Evolutionary conservation across 2,329 filamentous ascomycete genomes (phyloP), one percentile per base, ranked within the genome.

Genomic region (Penicillium sp.): DNA sequence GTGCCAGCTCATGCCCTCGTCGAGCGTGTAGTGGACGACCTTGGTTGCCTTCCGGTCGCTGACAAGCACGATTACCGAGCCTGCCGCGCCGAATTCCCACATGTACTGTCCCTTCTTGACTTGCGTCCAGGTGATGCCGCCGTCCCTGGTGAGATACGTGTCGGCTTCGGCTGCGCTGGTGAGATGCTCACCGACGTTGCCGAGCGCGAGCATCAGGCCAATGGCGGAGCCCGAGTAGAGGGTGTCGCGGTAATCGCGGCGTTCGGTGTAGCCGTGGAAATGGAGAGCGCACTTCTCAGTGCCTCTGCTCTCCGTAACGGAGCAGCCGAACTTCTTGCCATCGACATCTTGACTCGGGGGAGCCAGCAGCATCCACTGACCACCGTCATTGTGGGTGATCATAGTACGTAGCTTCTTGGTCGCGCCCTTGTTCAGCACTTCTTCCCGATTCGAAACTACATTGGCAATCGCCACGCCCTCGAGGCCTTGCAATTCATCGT

Each of bases 371-470:
- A 81, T 81, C 94, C 94, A 99, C 70, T 92, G 86, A 0, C 90
- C 89, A 34, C 93, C 94, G 70, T 99, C 94, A 68, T 97, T 97
- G 77, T 99, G 94, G 0, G 92, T 96, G 69, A 99, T 97, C 79
- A 89, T 87, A 38, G 91, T 94, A 73, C 91, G 91, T 49, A 97
- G 81, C 70, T 87, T 87, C 81, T 99, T 99, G 41, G 82, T 79
- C 23, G 83, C 81, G 19, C 86, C 86, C 44, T 82, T 79, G 51
- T 83, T 79, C 50, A 84, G 78, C 13, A 84, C 80, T 33, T 87
- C 85, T 34, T 88, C 80, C 27, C 82, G 76, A 68, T 97, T 97
- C 47, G 83, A 81, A 19, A 99, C 91, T 8, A 90, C 79, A 68
- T 99, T 99, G 69, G 92, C 90, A 62, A 99, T 75, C 16, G 87